Base-by-base conservation (phyloP, 1,139 yeast species). In the Kodamaea ohmeri region DNA sequence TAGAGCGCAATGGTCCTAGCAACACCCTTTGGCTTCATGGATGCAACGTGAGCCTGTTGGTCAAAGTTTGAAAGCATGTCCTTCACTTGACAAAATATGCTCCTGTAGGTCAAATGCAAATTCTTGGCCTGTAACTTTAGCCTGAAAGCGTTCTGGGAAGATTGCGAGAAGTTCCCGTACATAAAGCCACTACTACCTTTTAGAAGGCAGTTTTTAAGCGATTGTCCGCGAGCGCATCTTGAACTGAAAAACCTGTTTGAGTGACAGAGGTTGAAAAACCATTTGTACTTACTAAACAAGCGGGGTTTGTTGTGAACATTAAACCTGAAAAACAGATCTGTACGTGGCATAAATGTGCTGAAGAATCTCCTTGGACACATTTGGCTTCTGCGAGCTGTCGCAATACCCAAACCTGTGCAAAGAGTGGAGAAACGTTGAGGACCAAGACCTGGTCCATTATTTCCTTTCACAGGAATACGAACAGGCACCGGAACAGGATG, bases 401-500 rank as follows among this genome's bases (percentile, higher is more conserved):
- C 16, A 18, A 22, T 13, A 6, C 37, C 32, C 31, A 32, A 25
- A 12, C 38, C 39, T 14, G 36, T 22, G n/a, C 34, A 16, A 12
- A 34, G 21, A 13, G 34, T 31, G 19, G 36, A 34, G 14, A 35
- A 36, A 13, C 31, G 18, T 22, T 25, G n/a, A 14, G 25, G n/a
- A n/a, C 34, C 40, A 5, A 30, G 21, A 14, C 15, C 14, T 16
- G 37, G 12, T 13, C 13, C 11, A 12, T 26, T n/a, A n/a, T 45
- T 33, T 17, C 40, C 39, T 32, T 49, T 41, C 8, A 48, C 54
- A 3, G 60, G 58, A 22, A 51, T 53, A 1, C 59, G 55, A 9
- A 56, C 54, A 6, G 63, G 59, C 17, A 53, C 53, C 2, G 65
- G 65, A 6, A 45, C 53, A 6, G 60, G 61, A 14, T 40, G 34